Evolutionary conservation across 2,329 filamentous ascomycete genomes (phyloP), one percentile per base, ranked within the genome.

Genomic region (Trichoderma harzianum): DNA sequence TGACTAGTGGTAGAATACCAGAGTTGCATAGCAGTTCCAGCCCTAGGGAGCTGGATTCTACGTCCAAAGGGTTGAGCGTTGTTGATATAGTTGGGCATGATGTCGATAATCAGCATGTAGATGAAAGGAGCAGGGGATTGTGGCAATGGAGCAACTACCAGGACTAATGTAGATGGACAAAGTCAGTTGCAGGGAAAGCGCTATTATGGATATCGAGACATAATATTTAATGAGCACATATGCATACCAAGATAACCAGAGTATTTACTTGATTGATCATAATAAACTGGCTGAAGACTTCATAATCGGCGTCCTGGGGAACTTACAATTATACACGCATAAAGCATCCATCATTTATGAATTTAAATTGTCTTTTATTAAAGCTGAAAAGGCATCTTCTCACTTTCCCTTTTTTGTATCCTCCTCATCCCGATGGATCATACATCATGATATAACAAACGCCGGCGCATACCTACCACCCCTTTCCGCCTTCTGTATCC

Each of bases 401-500:
- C 30, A 10, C 7, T 6, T 62, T 24, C 24, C 26, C 24, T n/a
- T 62, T 72, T 63, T 63, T 60, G 5, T 58, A 32, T 47, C 63
- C 24, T 47, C 51, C 39, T 66, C 61, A 57, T 72, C 55, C 16
- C 68, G 39, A 62, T 53, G 53, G 43, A 32, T 67, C 62, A 64
- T 71, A 58, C 69, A 71, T 71, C 74, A 72, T 76, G 69, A 75
- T 75, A 69, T 74, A 65, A 28, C 66, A 75, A 76, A 75, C 72
- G 74, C 74, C 73, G 66, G 72, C 72, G 61, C 70, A 70, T 65
- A 71, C 57, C 26, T 5, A 51, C 57, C 12, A 8, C 34, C 66
- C 28, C 39, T 26, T n/a, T 51, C 16, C 30, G 16, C 30, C 39
- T 28, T 16, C 39, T 69, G 51, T 28, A 61, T 62, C 60, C 43